Evolutionary conservation across 179 eudicot genomes (phyloP).

Genomic region (Silene noctiflora): DNA sequence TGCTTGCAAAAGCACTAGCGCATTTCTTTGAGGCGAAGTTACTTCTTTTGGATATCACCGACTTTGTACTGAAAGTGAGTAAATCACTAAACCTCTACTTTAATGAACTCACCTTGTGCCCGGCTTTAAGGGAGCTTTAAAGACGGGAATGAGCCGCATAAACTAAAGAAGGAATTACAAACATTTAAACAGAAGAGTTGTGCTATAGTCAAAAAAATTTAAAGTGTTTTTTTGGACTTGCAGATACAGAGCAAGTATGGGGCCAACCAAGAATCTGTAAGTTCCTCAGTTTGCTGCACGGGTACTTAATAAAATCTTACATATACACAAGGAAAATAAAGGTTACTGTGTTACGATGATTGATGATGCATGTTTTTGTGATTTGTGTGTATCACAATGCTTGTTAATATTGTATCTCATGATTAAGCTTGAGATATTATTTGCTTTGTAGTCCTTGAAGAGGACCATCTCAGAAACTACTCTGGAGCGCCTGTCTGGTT

Average conservation of each 20-base stretch:
- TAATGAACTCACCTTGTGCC: background rate
- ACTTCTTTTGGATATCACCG: slow-evolving; percentile 64
- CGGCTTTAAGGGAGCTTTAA: background rate
- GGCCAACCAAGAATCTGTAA: slow-evolving; percentile 61
- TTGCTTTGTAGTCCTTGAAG: slow-evolving; percentile 47
- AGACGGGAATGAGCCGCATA: background rate
- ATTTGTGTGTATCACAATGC: no score
- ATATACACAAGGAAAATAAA: background rate
- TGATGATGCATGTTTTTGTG: no score
- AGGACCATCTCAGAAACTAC: slow-evolving; percentile 72
- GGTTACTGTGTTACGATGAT: no score
- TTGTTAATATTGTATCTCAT: background rate
- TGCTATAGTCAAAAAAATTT: background rate
- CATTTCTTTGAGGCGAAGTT: slow-evolving; percentile 80
- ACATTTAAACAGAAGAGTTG: background rate
- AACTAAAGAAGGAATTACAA: background rate
- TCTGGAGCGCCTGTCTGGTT: slow-evolving; percentile 61
- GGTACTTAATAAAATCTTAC: background rate
- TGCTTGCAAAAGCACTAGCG: slow-evolving; percentile 88
- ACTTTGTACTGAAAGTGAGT: slow-evolving; percentile 70
- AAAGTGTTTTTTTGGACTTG: slow-evolving; percentile 15
- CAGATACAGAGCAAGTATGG: slow-evolving; percentile 95
- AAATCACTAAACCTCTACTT: background rate
- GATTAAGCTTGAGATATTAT: background rate
- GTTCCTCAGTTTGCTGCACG: slow-evolving; percentile 17